Base-by-base conservation (phyloP, 202 grass and related monocot species). In the Setaria italica region DNA sequence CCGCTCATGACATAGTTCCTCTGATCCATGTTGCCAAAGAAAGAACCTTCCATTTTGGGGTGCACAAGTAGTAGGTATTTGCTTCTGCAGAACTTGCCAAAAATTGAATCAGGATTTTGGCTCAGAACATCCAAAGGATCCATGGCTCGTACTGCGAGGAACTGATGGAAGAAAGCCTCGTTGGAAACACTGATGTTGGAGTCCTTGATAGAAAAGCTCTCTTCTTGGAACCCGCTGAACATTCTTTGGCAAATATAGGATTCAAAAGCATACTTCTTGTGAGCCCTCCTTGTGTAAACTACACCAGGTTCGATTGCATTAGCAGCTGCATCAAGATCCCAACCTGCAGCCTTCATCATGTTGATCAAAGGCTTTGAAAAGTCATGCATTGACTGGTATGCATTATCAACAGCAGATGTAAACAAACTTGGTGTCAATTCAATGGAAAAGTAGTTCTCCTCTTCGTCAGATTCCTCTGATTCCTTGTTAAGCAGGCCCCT, bases 261-360 rank as follows among this genome's bases (percentile, higher is more conserved):
- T 76, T 99, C 97, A 32, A 99, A 99, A 0, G 94, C 97, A 56
- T 94, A 99, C 84, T 99, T 99, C 82, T 99, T 99, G 79, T 96
- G 92, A 60, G 90, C 91, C 70, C 94, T 87, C 70, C 87, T 92
- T 74, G 92, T 74, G 85, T 92, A 99, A 29, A 83, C 60, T 14
- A 94, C 85, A 86, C 41, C 92, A 80, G 86, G 90, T 78, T 94
- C 97, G 34, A 96, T 89, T 50, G 91, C 85, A 55, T 99, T 88
- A 70, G 93, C 91, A 83, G 97, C 97, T 5, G 92, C 93, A 88
- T 99, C 93, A 78, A 99, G 93, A 91, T 99, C 97, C 97, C 93
- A 99, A 7, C 88, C 88, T 55, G 93, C 93, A 87, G 90, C 90
- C 79, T 99, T 98, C 95, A 99, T 99, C 97, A 96, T 99, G 77